Conservation (phyloP, 495 filamentous ascomycete genomes). For the Podospora conica region DNA sequence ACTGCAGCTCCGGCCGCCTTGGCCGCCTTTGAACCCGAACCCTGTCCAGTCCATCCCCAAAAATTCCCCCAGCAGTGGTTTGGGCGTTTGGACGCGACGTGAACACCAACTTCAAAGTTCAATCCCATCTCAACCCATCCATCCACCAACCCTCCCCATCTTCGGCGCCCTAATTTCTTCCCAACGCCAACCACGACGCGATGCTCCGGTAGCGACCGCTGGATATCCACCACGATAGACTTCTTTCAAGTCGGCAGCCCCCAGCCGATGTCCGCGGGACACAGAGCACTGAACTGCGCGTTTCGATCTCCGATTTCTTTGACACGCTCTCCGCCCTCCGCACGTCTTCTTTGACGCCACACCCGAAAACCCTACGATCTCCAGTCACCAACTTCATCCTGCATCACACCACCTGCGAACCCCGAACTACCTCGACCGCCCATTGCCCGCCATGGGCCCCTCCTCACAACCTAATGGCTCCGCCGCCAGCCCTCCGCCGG, state of each 20-base stretch:
- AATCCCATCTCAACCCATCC: neutral
- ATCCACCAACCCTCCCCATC: neutral
- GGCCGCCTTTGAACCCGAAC: neutral
- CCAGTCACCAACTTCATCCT: neutral
- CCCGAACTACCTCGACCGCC: neutral
- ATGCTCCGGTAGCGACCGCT: neutral
- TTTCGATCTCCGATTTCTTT: neutral
- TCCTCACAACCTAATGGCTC: slow-evolving; percentile 23
- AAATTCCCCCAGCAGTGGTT: neutral
- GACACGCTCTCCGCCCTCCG: neutral
- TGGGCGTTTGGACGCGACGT: neutral
- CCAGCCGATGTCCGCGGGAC: neutral
- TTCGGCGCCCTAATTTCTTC: neutral
- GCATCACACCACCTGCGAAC: neutral
- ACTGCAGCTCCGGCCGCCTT: neutral
- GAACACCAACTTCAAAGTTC: neutral
- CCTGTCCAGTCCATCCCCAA: neutral
- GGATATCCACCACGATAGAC: neutral
- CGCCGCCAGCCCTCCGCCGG: slow-evolving; percentile 20
- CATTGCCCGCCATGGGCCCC: slow-evolving; percentile 25
- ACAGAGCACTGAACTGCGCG: neutral
- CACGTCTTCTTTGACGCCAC: neutral
- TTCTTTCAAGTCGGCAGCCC: neutral
- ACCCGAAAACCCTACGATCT: neutral
- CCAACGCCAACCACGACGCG: neutral